Evolutionary conservation across 2,329 filamentous ascomycete species (phyloP).

Genomic region (Diaporthe helianthi): DNA sequence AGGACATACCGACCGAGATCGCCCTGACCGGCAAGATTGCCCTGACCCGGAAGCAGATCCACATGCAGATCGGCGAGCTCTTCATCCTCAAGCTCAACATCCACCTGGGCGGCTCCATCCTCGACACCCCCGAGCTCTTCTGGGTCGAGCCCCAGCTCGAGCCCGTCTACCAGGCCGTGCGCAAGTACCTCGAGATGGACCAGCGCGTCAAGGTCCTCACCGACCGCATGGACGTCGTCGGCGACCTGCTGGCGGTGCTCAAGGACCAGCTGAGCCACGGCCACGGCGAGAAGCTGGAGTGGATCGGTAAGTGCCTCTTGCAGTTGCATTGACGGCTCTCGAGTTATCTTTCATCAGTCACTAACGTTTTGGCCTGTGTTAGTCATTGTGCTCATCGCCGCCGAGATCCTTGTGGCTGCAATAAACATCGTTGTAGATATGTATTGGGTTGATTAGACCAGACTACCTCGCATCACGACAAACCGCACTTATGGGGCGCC

Average conservation of each 20-base stretch:
- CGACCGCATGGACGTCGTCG: slow-evolving; percentile 90
- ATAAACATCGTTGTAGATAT: slow-evolving; percentile 96
- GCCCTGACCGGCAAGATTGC: slow-evolving; percentile 91
- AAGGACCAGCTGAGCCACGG: slow-evolving; percentile 96
- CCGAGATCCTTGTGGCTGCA: slow-evolving; percentile 89
- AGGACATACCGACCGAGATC: slow-evolving; percentile 91
- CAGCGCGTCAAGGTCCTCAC: slow-evolving; percentile 89
- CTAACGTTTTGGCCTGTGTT: not conserved
- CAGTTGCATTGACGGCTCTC: not conserved
- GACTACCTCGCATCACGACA: not conserved
- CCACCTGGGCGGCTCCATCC: slow-evolving; percentile 93
- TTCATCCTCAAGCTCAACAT: slow-evolving; percentile 99
- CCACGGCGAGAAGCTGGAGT: slow-evolving; percentile 87
- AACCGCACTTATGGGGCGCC: not conserved
- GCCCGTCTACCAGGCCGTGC: slow-evolving; percentile 92
- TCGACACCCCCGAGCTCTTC: slow-evolving; percentile 96
- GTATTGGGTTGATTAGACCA: slow-evolving; percentile 59
- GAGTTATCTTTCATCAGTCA: slow-evolving; percentile 7
- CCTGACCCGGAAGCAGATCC: slow-evolving; percentile 87
- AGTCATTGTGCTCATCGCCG: slow-evolving; percentile 96
- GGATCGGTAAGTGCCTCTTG: slow-evolving; percentile 72
- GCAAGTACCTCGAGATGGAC: slow-evolving; percentile 97
- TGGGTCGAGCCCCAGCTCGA: slow-evolving; percentile 98
- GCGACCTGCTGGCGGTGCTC: slow-evolving; percentile 87
- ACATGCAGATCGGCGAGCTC: slow-evolving; percentile 98